phyloP scores from a whole-genome alignment of 148 eudicot species.

The Drosera capensis region DNA sequence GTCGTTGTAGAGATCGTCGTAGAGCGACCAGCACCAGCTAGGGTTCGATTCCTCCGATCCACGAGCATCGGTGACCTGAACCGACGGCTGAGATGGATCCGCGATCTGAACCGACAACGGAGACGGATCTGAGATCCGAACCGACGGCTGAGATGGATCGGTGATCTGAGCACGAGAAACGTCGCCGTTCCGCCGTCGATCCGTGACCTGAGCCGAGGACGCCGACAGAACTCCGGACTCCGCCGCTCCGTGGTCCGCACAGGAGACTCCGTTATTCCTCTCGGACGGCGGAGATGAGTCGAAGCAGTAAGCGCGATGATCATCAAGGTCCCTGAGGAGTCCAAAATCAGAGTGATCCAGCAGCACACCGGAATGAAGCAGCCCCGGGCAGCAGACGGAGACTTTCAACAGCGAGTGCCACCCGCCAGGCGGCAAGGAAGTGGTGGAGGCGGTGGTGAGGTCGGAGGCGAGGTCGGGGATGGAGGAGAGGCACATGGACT shows the following conservation, averaged over 20 bases:
- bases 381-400: constrained; percentile 83
- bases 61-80: too few relatives aligned
- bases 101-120: neutral
- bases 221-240: neutral
- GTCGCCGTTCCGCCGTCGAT: too few relatives aligned
- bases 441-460: constrained; percentile 14
- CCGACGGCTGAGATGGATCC: too few relatives aligned
- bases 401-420: constrained; percentile 62
- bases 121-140: too few relatives aligned
- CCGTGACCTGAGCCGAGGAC: neutral
- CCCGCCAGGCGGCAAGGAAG: constrained; percentile 17
- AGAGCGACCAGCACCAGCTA: constrained; percentile 55
- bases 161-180: too few relatives aligned
- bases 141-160: too few relatives aligned
- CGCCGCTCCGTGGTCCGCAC: too few relatives aligned
- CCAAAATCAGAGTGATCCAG: constrained; percentile 82
- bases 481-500: constrained; percentile 30
- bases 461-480: constrained; percentile 45
- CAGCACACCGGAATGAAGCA: constrained; percentile 59
- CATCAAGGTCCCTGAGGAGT: constrained; percentile 62
- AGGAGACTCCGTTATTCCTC: constrained; percentile 13
- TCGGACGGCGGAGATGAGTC: too few relatives aligned
- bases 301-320: too few relatives aligned
- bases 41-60: constrained; percentile 1
- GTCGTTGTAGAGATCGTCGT: constrained; percentile 61